Evolutionary conservation across 352 stramenopile genomes (phyloP), one percentile per base, ranked within the genome.

Genomic region (Globisporangium carolinianum): DNA sequence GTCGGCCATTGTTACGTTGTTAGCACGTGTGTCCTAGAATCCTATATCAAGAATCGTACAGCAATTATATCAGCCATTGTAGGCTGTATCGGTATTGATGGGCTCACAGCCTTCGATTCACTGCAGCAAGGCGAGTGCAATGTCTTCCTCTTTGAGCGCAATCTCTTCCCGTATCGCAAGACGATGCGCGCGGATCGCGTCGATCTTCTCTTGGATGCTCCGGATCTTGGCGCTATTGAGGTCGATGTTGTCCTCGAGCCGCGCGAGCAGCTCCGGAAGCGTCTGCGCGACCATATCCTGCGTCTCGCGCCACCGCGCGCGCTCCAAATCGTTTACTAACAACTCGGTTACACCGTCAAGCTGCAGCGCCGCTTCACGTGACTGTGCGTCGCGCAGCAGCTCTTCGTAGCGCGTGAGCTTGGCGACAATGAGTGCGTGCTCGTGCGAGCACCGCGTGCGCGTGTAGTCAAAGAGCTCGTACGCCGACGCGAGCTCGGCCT

Each of bases 381-480:
- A n/a, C 47, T 84, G 68, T 6, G 75, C 61, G 6, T 58, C 49
- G 4, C 47, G 8, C 46, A 87, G 53, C 15, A 85, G 56, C 9
- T 55, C 24, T 43, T 89, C 71, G 51, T 84, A 89, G 6, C 56
- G 61, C 35, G 62, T 58, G 38, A 89, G 71, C 38, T 72, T 71
- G 11, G 60, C 55, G 7, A 80, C 71, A 55, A 89, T 84, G 17
- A 67, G 62, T 17, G 75, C 72, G 53, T 83, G 79, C 32, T 89
- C 72, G 1, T 60, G 55, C 0, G 64, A 53, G 12, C 69, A 83
- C 17, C 69, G 67, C 12, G 73, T 66, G 6, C 69, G 69, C 38
- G 69, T 83, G 57, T 79, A 86, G 52, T 85, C 79, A 12, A 87
- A 74, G 42, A 77, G 58, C 54, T 89, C 79, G 37, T 87, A 71